Base-by-base conservation (phyloP, 2,329 filamentous ascomycete species). In the Trichoderma koningii region DNA sequence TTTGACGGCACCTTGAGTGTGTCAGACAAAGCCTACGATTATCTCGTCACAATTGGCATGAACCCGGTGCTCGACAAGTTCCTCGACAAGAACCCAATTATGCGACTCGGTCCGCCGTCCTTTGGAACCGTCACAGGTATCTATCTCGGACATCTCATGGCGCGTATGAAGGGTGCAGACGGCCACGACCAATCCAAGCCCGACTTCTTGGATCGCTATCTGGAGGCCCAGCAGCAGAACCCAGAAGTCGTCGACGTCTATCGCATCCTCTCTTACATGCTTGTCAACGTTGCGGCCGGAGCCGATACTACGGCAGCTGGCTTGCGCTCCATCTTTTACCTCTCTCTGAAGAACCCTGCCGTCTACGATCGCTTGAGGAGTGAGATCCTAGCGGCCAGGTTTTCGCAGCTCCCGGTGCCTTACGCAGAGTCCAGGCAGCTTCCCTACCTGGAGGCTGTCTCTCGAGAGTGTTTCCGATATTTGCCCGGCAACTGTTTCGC, bases 391-490 rank as follows among this genome's bases (percentile, higher is more conserved):
- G 60, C 17, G 0, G 68, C 68, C 21, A 66, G 48, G 5, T 42
- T 55, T 55, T 55, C 52, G 19, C 52, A 55, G 34, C 19, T 55
- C 2, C 52, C 52, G 17, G 52, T 55, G 10, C 52, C 52, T 0
- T 55, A 55, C n/a, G n/a, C 52, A 7, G 52, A 55, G 34, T 55
- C 52, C 14, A 28, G 52, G 38, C 52, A 63, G 1, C 34, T 71
- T 2, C 56, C 70, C 2, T 71, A 71, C 26, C 48, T 68, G 5
- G 67, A 71, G 48, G 80, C 82, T 0, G 78, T 82, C 0, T 73
- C 84, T 14, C 78, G 78, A 26, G 83, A 85, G 70, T 75, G 78
- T 0, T 73, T 80, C 63, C 77, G 82, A 3, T 70, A 83, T 2
- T 77, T 82, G 47, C 80, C 81, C 0, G 76, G 75, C 2, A 74